Conservation (phyloP, 352 stramenopile species). For the Globisporangium orthogonon region DNA sequence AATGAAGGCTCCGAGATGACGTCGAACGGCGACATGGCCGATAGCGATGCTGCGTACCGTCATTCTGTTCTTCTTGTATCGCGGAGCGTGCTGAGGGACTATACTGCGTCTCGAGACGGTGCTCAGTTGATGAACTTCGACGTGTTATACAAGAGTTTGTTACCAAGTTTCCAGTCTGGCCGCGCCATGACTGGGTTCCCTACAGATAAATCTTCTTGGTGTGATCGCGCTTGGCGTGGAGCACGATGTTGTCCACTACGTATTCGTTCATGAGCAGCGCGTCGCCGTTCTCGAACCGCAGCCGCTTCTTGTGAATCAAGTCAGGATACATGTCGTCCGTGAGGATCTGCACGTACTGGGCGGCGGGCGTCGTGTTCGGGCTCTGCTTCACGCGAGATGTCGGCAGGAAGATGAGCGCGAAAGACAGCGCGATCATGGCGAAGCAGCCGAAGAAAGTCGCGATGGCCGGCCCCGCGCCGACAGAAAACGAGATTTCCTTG, state of each 20-base stretch:
- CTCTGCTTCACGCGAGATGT: constrained; percentile 46
- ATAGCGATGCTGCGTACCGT: too few relatives aligned
- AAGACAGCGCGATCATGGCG: constrained; percentile 44
- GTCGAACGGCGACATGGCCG: too few relatives aligned
- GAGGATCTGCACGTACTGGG: constrained; percentile 64
- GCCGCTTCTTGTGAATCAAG: constrained; percentile 63
- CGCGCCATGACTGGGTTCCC: not conserved
- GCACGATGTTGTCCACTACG: constrained; percentile 50
- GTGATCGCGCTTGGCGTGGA: constrained; percentile 47
- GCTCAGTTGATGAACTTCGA: too few relatives aligned
- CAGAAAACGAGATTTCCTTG: constrained; percentile 45
- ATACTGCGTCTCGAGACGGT: not conserved
- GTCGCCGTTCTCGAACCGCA: constrained; percentile 58
- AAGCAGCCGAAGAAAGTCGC: constrained; percentile 45
- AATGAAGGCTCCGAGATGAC: too few relatives aligned
- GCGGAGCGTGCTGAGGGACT: too few relatives aligned
- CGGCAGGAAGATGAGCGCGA: constrained; percentile 46
- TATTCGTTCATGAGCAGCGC: constrained; percentile 65
- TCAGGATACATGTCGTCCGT: constrained; percentile 68
- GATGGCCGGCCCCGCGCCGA: constrained; percentile 31
- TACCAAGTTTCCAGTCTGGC: not conserved
- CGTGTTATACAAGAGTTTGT: not conserved
- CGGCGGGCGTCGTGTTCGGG: constrained; percentile 52
- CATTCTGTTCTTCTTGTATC: too few relatives aligned
- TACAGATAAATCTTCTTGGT: constrained; percentile 63